Evolutionary conservation across 2,329 filamentous ascomycete species (phyloP).

Genomic region (Talaromyces sp.): DNA sequence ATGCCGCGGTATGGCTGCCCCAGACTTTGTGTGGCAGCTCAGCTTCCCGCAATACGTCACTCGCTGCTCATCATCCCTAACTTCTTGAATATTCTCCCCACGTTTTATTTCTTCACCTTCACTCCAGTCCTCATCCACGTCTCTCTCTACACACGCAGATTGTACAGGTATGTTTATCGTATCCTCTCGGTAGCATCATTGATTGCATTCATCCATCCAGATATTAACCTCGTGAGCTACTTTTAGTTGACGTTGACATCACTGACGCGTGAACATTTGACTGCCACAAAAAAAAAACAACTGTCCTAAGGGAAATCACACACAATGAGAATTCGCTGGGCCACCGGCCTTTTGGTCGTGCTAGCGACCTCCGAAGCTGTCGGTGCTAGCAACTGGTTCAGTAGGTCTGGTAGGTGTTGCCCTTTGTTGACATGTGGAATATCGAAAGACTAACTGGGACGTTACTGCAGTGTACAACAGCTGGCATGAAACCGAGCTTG

Average conservation of each 20-base stretch:
- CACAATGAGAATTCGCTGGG: slow-evolving; percentile 69
- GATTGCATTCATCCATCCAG: background rate
- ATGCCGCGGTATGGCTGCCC: background rate
- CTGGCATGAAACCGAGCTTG: slow-evolving; percentile 96
- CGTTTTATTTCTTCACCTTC: background rate
- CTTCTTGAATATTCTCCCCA: background rate
- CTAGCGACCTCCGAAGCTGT: slow-evolving; percentile 63
- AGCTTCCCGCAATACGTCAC: slow-evolving; percentile 12
- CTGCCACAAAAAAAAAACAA: background rate
- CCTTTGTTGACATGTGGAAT: background rate
- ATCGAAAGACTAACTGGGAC: background rate
- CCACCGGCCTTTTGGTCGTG: slow-evolving; percentile 63
- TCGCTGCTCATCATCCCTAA: slow-evolving; percentile 15
- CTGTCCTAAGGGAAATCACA: background rate
- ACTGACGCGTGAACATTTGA: background rate
- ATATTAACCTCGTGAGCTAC: background rate
- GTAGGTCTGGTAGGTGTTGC: slow-evolving; percentile 66
- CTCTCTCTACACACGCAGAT: background rate
- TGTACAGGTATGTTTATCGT: background rate
- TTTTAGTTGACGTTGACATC: background rate
- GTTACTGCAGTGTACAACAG: slow-evolving; percentile 77
- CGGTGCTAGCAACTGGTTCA: slow-evolving; percentile 76
- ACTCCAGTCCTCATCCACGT: background rate
- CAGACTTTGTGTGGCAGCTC: background rate
- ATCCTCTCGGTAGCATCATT: background rate